Evolutionary conservation across 108 stramenopile species (phyloP), one percentile per base, ranked within the genome.

Genomic region (Discostella pseudostelligera): DNA sequence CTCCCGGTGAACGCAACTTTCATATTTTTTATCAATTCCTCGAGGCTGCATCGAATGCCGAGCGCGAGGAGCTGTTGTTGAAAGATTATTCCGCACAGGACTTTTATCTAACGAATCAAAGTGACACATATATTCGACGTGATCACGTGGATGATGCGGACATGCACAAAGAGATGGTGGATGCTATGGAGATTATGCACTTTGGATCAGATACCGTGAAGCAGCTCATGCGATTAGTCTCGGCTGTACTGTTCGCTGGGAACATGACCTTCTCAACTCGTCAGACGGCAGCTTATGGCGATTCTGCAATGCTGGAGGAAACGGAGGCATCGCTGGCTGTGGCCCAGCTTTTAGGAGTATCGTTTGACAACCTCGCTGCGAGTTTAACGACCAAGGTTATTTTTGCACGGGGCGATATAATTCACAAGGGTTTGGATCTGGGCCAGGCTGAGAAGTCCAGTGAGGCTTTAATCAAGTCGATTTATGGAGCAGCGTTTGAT

Each of bases 11-110:
- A 74, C 63, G 97, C 7, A 96, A 95, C 62, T 98, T 94, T 78
- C 97, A 98, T 70, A 78, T 97, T 37, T 98, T 98, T 65, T 98
- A 98, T 62, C 86, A 90, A 54, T 59, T 90, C 11, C 53, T 94
- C 26, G 57, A 43, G 43, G 70, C 80, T 20, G 89, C 83, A 9
- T 68, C 81, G 16, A 53, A 47, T 12, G 76, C 61, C 11, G 69
- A 80, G 11, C 71, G 84, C 42, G 25, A 60, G 48, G 70, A 67
- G 3, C 45, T 60, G 8, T 65, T 76, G 39, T 29, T 74, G 42
- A 44, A 49, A 21, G 59, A 54, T 0, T 63, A 59, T 14, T 40
- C 59, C 4, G 14, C 37, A 8, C 56, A 79, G 22, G 81, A 75
- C 40, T 78, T 75, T 21, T 45, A 70, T 7, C 66, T 80, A 46